Base-by-base conservation (phyloP, 371 early-diverging fungal genomes). In the Circinella umbellata region DNA sequence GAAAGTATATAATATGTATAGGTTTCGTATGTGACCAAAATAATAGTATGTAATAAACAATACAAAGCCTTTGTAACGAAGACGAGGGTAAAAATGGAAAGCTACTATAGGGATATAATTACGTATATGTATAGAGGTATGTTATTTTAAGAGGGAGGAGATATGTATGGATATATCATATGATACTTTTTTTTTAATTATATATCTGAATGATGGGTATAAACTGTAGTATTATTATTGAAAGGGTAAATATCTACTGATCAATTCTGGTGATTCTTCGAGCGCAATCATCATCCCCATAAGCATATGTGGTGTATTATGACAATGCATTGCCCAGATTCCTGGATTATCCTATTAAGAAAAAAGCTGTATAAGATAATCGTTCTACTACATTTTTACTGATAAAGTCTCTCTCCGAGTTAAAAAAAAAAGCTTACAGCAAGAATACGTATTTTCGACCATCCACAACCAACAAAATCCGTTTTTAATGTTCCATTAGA, bases 261-360 rank as follows among this genome's bases (percentile, higher is more conserved):
- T 71, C 13, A 66, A 37, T 27, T 80, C 76, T 39, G 79, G 75
- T 10, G 83, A 71, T 74, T 82, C 83, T 74, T 82, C 80, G 4
- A 82, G 64, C 18, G 70, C 78, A 13, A 80, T 49, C 83, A 82
- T 78, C 79, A 80, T 82, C 0, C 83, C 83, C 75, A 74, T 68
- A 20, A 78, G 17, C 83, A 82, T 82, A 61, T 82, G 83, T 17
- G 76, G 70, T 3, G 79, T 72, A 49, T 80, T 82, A 55, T 82
- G 83, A 54, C 83, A 82, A 47, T 82, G 83, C 4, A 82, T 72
- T 5, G 79, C 79, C 83, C 80, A 79, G 15, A 69, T 53, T n/a
- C 83, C 83, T 4, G 83, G 83, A 69, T 76, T 82, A 66, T 82
- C 78, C 82, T 82, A 66, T 18, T 67, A 49, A 57, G 48, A 53